These are phyloP conservation scores for Turnera subulata DNA, from an alignment of 345 rosid species.

Conservation along the genomic window DNA sequence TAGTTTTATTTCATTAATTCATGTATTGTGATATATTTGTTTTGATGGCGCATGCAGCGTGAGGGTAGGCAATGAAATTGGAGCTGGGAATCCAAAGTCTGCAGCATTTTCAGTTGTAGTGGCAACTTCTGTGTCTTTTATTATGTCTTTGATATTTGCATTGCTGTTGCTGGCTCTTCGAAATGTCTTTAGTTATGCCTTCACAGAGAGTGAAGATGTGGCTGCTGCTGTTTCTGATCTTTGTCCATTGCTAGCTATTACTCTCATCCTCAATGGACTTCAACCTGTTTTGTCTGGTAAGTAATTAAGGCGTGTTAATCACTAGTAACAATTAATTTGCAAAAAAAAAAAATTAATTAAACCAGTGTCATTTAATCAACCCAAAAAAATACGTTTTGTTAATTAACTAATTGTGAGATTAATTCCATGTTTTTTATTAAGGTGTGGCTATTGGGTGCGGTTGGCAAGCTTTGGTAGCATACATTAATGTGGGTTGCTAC, in stretches of 20 bases:
- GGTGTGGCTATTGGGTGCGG: too few species aligned
- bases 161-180: conserved; percentile 23
- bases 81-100: conserved; percentile 41
- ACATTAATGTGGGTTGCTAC: too few species aligned
- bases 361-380: too few species aligned
- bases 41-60: conserved; percentile 20
- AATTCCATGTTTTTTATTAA: too few species aligned
- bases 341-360: too few species aligned
- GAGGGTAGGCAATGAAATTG: conserved; percentile 44
- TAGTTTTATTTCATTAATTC: not conserved
- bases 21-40: not conserved
- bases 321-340: too few species aligned
- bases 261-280: conserved; percentile 38
- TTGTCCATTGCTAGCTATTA: conserved; percentile 33
- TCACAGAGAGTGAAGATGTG: conserved; percentile 32
- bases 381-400: too few species aligned
- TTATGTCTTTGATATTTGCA: conserved; percentile 27
- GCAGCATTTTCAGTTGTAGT: conserved; percentile 33
- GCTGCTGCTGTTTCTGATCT: conserved; percentile 40
- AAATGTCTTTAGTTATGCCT: conserved; percentile 43
- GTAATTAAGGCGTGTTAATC: too few species aligned
- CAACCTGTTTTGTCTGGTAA: too few species aligned
- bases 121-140: conserved; percentile 28
- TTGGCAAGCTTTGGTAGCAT: too few species aligned
- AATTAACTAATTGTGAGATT: too few species aligned